Evolutionary conservation across 805 yeast genomes (phyloP).

Genomic region (Starmerella etchellsii): DNA sequence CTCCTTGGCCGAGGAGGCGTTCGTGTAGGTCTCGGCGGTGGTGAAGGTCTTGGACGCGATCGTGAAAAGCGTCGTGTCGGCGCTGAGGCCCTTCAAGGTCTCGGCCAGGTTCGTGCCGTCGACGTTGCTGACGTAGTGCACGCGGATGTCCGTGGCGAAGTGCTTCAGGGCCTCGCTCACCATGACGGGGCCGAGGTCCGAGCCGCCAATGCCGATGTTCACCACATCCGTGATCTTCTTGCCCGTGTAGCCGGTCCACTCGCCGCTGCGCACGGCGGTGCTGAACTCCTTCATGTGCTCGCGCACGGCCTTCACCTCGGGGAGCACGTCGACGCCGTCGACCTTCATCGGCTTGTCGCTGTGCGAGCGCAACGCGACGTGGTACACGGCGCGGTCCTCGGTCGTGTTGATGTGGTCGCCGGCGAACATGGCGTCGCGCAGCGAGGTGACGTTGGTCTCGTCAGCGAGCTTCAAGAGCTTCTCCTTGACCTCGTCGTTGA

Average conservation of each 20-base stretch:
- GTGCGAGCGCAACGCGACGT: constrained; percentile 92
- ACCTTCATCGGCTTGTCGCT: constrained; percentile 71
- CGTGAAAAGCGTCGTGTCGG: constrained; percentile 78
- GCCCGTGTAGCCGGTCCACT: constrained; percentile 95
- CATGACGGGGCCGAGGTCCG: constrained; percentile 98
- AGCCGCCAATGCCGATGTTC: constrained; percentile 98
- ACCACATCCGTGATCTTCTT: constrained; percentile 86
- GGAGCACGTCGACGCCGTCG: constrained; percentile 79
- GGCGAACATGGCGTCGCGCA: constrained; percentile 81
- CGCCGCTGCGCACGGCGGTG: constrained; percentile 77
- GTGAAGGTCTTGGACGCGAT: constrained; percentile 97
- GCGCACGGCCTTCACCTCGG: constrained; percentile 82
- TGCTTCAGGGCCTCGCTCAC: constrained; percentile 95
- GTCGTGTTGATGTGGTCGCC: constrained; percentile 94
- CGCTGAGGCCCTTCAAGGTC: constrained; percentile 59
- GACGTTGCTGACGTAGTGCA: constrained; percentile 93
- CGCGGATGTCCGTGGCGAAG: constrained; percentile 58
- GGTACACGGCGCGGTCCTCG: constrained; percentile 87
- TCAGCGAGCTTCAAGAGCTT: constrained; percentile 67
- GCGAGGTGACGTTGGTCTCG: constrained; percentile 74
- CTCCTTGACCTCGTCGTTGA: constrained; percentile 67
- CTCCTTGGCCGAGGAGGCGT: constrained; percentile 85
- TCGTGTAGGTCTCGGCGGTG: constrained; percentile 95
- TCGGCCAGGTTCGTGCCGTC: constrained; percentile 98
- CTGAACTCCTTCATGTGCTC: constrained; percentile 95